phyloP scores from a whole-genome alignment of 345 rosid species.

The Melaleuca alternifolia region DNA sequence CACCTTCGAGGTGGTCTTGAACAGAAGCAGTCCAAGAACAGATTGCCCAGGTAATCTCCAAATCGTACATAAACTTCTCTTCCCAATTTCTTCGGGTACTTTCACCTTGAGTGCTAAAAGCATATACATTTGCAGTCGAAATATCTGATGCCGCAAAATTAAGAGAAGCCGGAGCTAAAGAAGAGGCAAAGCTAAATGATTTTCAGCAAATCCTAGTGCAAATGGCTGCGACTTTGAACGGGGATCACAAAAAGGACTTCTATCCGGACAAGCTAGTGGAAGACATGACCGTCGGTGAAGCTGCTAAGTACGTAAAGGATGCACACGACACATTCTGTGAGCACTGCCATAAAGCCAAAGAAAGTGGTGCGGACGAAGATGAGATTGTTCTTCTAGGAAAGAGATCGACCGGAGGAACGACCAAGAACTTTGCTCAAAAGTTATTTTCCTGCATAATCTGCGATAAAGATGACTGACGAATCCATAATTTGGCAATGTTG shows the following conservation, averaged over 20 bases:
- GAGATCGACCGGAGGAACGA: background rate
- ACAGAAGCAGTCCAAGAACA: slow-evolving; percentile 42
- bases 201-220: slow-evolving; percentile 63
- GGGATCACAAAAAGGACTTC: slow-evolving; percentile 41
- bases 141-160: slow-evolving; percentile 31
- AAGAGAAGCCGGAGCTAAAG: slow-evolving; percentile 26
- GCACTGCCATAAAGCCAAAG: slow-evolving; percentile 30
- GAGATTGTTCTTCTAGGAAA: slow-evolving; percentile 5
- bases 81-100: too few relatives aligned
- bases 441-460: slow-evolving; percentile 32
- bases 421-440: slow-evolving; percentile 11
- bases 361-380: slow-evolving; percentile 24
- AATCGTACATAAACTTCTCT: background rate
- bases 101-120: background rate
- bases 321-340: slow-evolving; percentile 36
- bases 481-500: background rate
- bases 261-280: slow-evolving; percentile 42
- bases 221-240: slow-evolving; percentile 48
- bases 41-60: slow-evolving; percentile 63
- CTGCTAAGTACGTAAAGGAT: slow-evolving; percentile 30
- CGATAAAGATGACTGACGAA: slow-evolving; percentile 11
- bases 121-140: slow-evolving; percentile 17
- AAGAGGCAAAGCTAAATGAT: slow-evolving; percentile 41
- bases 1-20: slow-evolving; percentile 50
- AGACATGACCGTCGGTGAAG: slow-evolving; percentile 44